These are phyloP conservation scores for Talaromyces wortmannii DNA, from an alignment of 495 filamentous ascomycete species.

Conservation along the genomic window DNA sequence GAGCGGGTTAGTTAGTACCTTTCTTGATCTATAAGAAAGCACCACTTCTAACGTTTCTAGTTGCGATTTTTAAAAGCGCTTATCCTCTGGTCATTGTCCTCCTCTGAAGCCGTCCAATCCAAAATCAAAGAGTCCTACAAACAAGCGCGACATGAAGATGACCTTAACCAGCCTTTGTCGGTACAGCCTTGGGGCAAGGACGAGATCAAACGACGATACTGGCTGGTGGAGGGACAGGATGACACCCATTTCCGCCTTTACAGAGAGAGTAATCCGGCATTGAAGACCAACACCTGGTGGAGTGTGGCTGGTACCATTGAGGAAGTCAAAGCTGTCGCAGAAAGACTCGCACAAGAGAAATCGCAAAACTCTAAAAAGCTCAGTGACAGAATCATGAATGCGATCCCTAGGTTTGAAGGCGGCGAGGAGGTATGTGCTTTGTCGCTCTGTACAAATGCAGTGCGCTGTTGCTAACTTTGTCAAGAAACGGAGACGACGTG, in stretches of 20 bases:
- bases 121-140: slow-evolving; percentile 89
- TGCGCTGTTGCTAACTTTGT: slow-evolving; percentile 20
- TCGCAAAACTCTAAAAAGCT: slow-evolving; percentile 71
- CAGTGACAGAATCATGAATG: slow-evolving; percentile 67
- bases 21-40: neutral
- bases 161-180: slow-evolving; percentile 86
- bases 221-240: slow-evolving; percentile 87
- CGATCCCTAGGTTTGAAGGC: slow-evolving; percentile 89
- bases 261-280: slow-evolving; percentile 78
- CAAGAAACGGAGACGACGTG: slow-evolving; percentile 85
- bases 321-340: slow-evolving; percentile 66
- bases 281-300: slow-evolving; percentile 79
- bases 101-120: slow-evolving; percentile 73
- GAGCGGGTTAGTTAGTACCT: slow-evolving; percentile 60
- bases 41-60: slow-evolving; percentile 37
- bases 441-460: neutral
- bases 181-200: slow-evolving; percentile 94
- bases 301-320: slow-evolving; percentile 87
- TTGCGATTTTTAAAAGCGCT: slow-evolving; percentile 75
- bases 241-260: slow-evolving; percentile 95
- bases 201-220: slow-evolving; percentile 85
- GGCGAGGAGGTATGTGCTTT: slow-evolving; percentile 68
- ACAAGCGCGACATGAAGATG: slow-evolving; percentile 79
- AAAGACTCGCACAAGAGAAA: slow-evolving; percentile 71
- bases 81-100: slow-evolving; percentile 83